These are phyloP conservation scores for Eremochloa ophiuroides DNA, from an alignment of 176 grass and related monocot species.

Conservation along the genomic window DNA sequence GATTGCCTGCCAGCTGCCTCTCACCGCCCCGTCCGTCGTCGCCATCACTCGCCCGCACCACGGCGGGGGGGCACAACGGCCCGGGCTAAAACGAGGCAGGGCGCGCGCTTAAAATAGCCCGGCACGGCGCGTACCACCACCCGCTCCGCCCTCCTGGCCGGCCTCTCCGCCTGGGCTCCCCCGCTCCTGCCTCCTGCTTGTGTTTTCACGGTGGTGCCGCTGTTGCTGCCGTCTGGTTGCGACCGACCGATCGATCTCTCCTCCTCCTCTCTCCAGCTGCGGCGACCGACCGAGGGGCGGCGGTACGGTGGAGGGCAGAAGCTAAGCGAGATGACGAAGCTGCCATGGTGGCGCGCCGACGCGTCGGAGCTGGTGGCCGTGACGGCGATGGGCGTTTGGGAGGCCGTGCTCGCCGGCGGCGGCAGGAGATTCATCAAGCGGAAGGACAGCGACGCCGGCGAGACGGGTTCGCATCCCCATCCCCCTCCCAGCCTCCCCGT, in stretches of 20 bases:
- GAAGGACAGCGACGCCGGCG: slow-evolving; percentile 79
- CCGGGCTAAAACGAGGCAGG: slow-evolving; percentile 38
- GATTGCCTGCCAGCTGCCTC: slow-evolving; percentile 2
- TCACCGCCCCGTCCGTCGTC: not conserved
- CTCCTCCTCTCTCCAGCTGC: not conserved
- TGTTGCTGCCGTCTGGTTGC: not conserved
- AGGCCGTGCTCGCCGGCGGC: slow-evolving; percentile 69
- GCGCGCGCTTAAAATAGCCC: slow-evolving; percentile 44
- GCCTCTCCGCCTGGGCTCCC: not conserved
- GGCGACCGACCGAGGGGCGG: not conserved
- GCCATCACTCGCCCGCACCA: not conserved
- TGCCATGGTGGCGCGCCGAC: slow-evolving; percentile 51
- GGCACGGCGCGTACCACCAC: slow-evolving; percentile 16
- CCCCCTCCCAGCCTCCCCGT: not conserved
- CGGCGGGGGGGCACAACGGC: not conserved
- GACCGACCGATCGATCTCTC: not conserved
- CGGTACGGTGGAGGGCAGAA: not conserved
- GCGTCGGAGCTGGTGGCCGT: slow-evolving; percentile 46
- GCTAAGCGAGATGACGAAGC: slow-evolving; percentile 36
- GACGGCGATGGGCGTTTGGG: slow-evolving; percentile 72
- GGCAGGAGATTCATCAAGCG: slow-evolving; percentile 77
- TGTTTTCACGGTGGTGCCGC: not conserved
- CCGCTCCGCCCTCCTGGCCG: not conserved
- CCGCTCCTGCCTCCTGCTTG: not conserved
- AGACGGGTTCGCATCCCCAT: slow-evolving; percentile 38